Base-by-base conservation (phyloP, 1,139 yeast species). In the Candida mesenterica region DNA sequence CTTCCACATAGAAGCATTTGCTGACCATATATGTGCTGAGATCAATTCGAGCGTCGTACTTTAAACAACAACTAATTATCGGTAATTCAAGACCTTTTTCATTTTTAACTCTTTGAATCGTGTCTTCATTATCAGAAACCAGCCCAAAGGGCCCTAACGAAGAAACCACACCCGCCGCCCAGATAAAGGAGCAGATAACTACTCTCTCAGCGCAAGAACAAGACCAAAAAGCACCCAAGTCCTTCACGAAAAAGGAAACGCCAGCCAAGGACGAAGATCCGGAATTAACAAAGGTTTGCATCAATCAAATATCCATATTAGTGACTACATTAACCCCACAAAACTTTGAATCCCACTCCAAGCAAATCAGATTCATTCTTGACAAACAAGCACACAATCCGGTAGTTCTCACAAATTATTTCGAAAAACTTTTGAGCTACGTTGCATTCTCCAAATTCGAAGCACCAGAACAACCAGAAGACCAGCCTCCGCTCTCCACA, bases 241-340 rank as follows among this genome's bases (percentile, higher is more conserved):
- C 28, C 3, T 15, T 25, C 35, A 27, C 28, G 14, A 25, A n/a
- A 6, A 25, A 25, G 28, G 15, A 14, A 13, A 15, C 4, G 5
- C 8, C 15, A 25, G 7, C 14, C 28, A 25, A n/a, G 9, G 28
- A 25, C 8, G 15, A 25, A 12, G 28, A 52, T 45, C 53, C 62
- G 15, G 73, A 69, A 48, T 49, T 69, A 39, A 59, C 65, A 37
- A 69, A 72, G 53, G 72, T 72, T 34, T 59, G 72, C 32, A 54
- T 69, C 42, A 72, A 78, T 30, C 86, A 81, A 54, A 54, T 82
- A 34, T 66, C 75, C 15, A 65, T 80, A 32, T 59, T 79, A 38
- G 58, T 74, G 31, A 61, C 75, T 20, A 68, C 76, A 18, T 58
- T 72, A 41, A 54, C 65, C 20, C 56, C 59, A 14, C 59, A 61